These are phyloP conservation scores for Phlebiopsis gigantea DNA, from an alignment of 768 basidiomycete genomes.

Conservation along the genomic window DNA sequence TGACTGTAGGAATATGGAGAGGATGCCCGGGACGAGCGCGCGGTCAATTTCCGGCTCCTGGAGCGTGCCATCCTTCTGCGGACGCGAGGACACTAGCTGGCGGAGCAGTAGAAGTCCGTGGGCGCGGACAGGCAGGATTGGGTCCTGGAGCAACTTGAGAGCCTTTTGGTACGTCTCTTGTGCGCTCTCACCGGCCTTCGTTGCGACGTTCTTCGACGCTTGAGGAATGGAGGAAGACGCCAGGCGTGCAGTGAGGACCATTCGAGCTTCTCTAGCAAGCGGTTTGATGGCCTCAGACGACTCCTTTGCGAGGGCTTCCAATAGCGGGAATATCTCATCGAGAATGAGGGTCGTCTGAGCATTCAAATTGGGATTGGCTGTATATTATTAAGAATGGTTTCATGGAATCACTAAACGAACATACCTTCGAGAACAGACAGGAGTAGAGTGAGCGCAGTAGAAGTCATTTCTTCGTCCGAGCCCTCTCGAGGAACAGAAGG, in stretches of 20 bases:
- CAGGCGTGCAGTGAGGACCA: constrained; percentile 79
- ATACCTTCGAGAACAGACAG: constrained; percentile 85
- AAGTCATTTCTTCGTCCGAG: constrained; percentile 57
- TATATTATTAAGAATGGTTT: neutral
- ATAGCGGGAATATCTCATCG: constrained; percentile 61
- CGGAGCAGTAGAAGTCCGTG: constrained; percentile 84
- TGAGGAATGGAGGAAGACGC: constrained; percentile 48
- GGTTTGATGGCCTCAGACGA: constrained; percentile 44
- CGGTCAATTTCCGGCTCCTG: constrained; percentile 35
- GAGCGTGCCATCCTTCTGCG: neutral
- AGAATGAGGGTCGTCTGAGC: constrained; percentile 57
- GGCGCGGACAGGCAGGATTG: constrained; percentile 88
- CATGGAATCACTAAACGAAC: neutral
- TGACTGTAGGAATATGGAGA: constrained; percentile 81
- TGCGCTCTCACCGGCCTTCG: constrained; percentile 34
- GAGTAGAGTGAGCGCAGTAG: constrained; percentile 75
- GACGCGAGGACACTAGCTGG: constrained; percentile 51
- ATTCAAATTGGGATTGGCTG: constrained; percentile 55
- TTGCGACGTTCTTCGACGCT: constrained; percentile 15
- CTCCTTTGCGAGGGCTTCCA: constrained; percentile 52
- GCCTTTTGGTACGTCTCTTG: constrained; percentile 82
- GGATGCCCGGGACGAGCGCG: constrained; percentile 74
- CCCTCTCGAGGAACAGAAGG: constrained; percentile 34
- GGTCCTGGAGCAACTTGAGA: constrained; percentile 83
- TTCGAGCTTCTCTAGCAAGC: constrained; percentile 70